A percentile compares a stretch with the other conserved stretches of the same genome.
These are phyloP conservation scores for Lactifluus rugatus DNA, from an alignment of 768 basidiomycete genomes.

Conservation along the genomic window DNA sequence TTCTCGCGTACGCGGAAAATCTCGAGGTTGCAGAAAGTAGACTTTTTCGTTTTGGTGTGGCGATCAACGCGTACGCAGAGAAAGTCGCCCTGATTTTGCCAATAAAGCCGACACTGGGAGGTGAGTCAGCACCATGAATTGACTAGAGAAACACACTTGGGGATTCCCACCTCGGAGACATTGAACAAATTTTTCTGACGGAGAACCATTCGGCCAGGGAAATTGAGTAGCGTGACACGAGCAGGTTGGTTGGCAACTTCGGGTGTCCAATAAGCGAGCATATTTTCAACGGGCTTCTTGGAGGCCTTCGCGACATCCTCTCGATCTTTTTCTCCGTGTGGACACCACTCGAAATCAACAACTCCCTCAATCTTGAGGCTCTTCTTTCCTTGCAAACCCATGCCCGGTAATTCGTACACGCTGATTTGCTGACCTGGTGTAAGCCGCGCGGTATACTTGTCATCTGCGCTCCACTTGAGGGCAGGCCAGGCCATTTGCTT, in stretches of 20 bases:
- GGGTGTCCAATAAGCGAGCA: conserved; percentile 96
- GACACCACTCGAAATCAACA: conserved; percentile 98
- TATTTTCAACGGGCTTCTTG: conserved; percentile 76
- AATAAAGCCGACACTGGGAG: conserved; percentile 86
- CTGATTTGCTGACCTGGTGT: conserved; percentile 91
- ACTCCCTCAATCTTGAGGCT: conserved; percentile 96
- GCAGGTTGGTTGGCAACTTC: conserved; percentile 96
- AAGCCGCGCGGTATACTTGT: conserved; percentile 85
- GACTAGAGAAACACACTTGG: not conserved
- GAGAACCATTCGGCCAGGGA: conserved; percentile 75
- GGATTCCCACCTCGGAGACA: conserved; percentile 74
- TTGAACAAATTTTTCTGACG: conserved; percentile 97
- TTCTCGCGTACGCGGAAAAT: conserved; percentile 97
- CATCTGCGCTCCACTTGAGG: conserved; percentile 96
- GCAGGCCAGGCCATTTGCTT: conserved; percentile 92
- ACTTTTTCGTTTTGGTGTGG: conserved; percentile 97
- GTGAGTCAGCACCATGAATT: not conserved
- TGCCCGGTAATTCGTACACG: conserved; percentile 88
- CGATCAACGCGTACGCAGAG: conserved; percentile 98
- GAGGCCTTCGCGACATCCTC: conserved; percentile 48
- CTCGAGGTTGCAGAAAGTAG: conserved; percentile 95
- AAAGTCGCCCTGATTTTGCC: conserved; percentile 98
- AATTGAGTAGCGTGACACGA: conserved; percentile 83
- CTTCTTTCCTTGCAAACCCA: conserved; percentile 94
- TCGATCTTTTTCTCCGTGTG: conserved; percentile 79